Percentiles rank a stretch among this genome's conserved stretches.
phyloP scores from a whole-genome alignment of 768 basidiomycete species.

The Phlebiopsis flavidoalba region DNA sequence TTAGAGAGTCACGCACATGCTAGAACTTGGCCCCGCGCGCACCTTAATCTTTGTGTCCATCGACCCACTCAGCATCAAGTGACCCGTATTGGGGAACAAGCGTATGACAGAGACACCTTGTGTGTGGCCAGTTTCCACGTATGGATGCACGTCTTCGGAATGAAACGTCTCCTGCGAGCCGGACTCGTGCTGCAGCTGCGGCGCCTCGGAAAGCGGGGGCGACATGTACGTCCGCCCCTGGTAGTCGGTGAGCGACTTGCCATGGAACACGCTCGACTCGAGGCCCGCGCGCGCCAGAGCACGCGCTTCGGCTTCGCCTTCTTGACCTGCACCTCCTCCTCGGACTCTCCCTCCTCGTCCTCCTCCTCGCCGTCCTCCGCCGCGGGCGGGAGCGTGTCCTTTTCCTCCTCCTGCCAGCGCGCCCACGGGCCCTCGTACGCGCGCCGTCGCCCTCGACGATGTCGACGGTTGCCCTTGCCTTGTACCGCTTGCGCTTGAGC shows the following conservation, averaged over 20 bases:
- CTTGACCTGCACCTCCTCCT: constrained; percentile 53
- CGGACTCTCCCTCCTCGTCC: constrained; percentile 58
- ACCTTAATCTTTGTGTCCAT: constrained; percentile 99
- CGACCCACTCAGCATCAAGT: constrained; percentile 87
- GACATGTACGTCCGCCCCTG: constrained; percentile 98
- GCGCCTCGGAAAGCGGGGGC: constrained; percentile 84
- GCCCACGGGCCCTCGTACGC: constrained; percentile 96
- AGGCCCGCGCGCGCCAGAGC: constrained; percentile 79
- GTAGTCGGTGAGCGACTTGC: constrained; percentile 94
- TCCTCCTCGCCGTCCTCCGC: constrained; percentile 51
- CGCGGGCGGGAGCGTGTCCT: constrained; percentile 50
- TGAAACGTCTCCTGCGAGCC: constrained; percentile 92
- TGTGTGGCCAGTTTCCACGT: constrained; percentile 88
- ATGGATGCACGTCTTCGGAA: constrained; percentile 34
- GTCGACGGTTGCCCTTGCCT: constrained; percentile 72
- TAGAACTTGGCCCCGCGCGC: constrained; percentile 15
- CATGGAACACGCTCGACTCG: constrained; percentile 94
- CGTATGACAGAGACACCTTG: constrained; percentile 93
- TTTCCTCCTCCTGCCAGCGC: constrained; percentile 79
- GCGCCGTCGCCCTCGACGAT: constrained; percentile 86
- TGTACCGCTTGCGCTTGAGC: constrained; percentile 83
- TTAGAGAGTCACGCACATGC: background rate
- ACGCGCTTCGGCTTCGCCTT: constrained; percentile 76
- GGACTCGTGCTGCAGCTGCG: constrained; percentile 71
- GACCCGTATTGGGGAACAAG: constrained; percentile 88